Conservation (phyloP, 352 stramenopile species). For the Globisporangium recalcitrans region DNA sequence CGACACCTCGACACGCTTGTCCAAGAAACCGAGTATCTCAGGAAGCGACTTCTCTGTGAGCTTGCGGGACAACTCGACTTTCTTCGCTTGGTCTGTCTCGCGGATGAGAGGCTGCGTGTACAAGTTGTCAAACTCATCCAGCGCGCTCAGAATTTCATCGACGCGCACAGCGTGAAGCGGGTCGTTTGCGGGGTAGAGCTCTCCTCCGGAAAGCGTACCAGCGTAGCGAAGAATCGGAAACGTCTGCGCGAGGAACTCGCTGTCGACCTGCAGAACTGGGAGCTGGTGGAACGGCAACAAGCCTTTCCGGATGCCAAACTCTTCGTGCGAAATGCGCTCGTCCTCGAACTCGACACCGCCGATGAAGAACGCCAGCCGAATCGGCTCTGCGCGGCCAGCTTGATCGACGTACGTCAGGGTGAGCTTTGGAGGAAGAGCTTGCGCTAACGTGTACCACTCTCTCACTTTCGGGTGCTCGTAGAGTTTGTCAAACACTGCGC, state of each 20-base stretch:
- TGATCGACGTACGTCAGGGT: slow-evolving; percentile 59
- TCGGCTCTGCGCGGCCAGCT: slow-evolving; percentile 42
- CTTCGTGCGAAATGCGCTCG: slow-evolving; percentile 31
- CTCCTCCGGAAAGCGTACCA: slow-evolving; percentile 30
- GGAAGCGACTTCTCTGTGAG: slow-evolving; percentile 34
- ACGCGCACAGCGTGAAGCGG: slow-evolving; percentile 22
- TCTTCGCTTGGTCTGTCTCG: slow-evolving; percentile 23
- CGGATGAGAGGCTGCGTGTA: slow-evolving; percentile 28
- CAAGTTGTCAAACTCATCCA: slow-evolving; percentile 37
- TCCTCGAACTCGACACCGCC: slow-evolving; percentile 44
- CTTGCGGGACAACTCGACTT: slow-evolving; percentile 20
- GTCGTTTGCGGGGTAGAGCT: slow-evolving; percentile 35
- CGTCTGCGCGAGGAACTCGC: slow-evolving; percentile 37
- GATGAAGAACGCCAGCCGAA: slow-evolving; percentile 44
- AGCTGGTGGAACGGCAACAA: slow-evolving; percentile 39
- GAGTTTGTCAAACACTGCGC: slow-evolving; percentile 18
- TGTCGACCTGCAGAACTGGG: slow-evolving; percentile 39
- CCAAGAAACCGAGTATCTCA: slow-evolving; percentile 30
- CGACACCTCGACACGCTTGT: slow-evolving; percentile 31
- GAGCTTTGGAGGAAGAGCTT: slow-evolving; percentile 21
- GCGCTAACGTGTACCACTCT: slow-evolving; percentile 22
- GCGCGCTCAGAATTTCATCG: slow-evolving; percentile 39
- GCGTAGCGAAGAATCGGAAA: slow-evolving; percentile 55
- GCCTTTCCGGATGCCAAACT: slow-evolving; percentile 28
- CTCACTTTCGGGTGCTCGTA: slow-evolving; percentile 26